A percentile compares a stretch with the other conserved stretches of the same genome.
These are phyloP conservation scores for Cornus florida DNA, from an alignment of 148 eudicot species.

Conservation along the genomic window DNA sequence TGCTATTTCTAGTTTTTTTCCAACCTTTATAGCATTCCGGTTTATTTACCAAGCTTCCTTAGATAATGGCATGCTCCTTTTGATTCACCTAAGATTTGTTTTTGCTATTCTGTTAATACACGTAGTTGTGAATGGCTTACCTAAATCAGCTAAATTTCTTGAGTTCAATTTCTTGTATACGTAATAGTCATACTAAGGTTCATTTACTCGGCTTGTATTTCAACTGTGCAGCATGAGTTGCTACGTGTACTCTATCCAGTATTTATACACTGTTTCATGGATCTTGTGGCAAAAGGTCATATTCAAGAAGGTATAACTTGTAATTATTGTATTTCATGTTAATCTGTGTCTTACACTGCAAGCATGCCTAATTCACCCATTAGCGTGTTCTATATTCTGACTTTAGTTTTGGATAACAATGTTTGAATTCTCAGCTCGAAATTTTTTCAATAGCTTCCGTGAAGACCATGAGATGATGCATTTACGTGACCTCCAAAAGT, in stretches of 20 bases:
- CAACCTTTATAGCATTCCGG: no score
- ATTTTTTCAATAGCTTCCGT: slow-evolving; percentile 78
- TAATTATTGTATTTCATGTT: slow-evolving; percentile 13
- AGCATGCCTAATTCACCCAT: background rate
- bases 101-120: no score
- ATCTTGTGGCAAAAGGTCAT: slow-evolving; percentile 93
- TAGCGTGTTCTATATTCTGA: background rate
- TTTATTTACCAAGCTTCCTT: no score
- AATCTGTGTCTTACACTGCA: slow-evolving; percentile 4
- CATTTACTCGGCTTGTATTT: slow-evolving; percentile 9
- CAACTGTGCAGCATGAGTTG: slow-evolving; percentile 76
- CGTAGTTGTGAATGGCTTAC: background rate
- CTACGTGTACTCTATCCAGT: slow-evolving; percentile 94
- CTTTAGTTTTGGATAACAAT: background rate
- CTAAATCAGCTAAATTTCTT: background rate
- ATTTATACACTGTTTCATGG: slow-evolving; percentile 95
- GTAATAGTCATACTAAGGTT: background rate
- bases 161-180: background rate
- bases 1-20: no score
- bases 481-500: slow-evolving; percentile 85
- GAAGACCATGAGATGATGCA: slow-evolving; percentile 96
- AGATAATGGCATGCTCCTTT: no score
- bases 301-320: slow-evolving; percentile 73
- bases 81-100: no score
- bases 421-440: slow-evolving; percentile 54